These are phyloP conservation scores for Claviceps purpurea DNA, from an alignment of 2,329 filamentous ascomycete genomes.

Conservation along the genomic window DNA sequence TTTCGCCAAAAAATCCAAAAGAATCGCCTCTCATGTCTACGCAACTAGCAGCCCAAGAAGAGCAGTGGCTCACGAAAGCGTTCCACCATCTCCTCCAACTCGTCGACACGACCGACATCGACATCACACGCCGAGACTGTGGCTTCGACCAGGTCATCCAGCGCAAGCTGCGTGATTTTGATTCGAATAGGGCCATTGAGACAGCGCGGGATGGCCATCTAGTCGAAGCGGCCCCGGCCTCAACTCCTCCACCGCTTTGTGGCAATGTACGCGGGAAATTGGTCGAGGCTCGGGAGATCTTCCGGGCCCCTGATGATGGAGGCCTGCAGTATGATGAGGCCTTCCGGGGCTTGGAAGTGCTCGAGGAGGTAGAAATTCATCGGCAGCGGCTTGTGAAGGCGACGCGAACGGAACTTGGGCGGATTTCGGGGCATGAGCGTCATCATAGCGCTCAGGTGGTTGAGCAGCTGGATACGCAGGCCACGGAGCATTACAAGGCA, in stretches of 20 bases:
- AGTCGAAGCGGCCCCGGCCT: no score
- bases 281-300: conserved; percentile 14
- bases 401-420: conserved; percentile 10
- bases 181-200: conserved; percentile 13
- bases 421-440: conserved; percentile 4
- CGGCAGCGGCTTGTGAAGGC: conserved; percentile 15
- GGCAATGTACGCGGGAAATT: conserved; percentile 17
- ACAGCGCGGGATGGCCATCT: background rate
- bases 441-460: conserved; percentile 11
- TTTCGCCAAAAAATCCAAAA: background rate
- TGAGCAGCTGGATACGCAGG: conserved; percentile 17
- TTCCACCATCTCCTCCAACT: conserved; percentile 14
- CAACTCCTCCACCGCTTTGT: background rate
- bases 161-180: conserved; percentile 17
- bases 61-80: conserved; percentile 20
- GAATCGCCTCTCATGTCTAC: conserved; percentile 14
- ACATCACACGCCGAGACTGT: conserved; percentile 13
- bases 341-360: conserved; percentile 18
- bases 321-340: conserved; percentile 14
- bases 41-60: conserved; percentile 15
- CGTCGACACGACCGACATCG: conserved; percentile 10
- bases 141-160: conserved; percentile 21
- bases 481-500: conserved; percentile 15
- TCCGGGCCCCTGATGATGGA: conserved; percentile 14
- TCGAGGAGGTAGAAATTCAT: conserved; percentile 21